Percentiles rank a stretch among this genome's conserved stretches.
phyloP scores from a whole-genome alignment of 2,329 filamentous ascomycete species.

The Chalaropsis thielavioides region DNA sequence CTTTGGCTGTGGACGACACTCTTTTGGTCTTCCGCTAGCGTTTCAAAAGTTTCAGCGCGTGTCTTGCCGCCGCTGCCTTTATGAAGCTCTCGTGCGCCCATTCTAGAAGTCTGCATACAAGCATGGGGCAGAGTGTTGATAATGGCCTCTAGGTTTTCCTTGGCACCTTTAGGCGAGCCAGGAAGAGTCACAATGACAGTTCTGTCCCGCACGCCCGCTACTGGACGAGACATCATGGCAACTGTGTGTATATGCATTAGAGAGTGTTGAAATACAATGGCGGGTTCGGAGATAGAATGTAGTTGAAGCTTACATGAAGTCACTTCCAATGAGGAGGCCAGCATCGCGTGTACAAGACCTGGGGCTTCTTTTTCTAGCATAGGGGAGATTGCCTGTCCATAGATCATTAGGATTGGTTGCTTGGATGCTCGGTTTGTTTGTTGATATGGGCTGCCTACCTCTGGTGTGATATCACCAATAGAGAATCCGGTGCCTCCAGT shows the following conservation, averaged over 20 bases:
- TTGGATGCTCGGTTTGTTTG: background rate
- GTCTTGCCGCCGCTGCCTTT: constrained; percentile 46
- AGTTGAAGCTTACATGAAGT: constrained; percentile 63
- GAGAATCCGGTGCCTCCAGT: constrained; percentile 93
- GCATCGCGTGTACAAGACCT: constrained; percentile 89
- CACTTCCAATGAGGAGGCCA: constrained; percentile 65
- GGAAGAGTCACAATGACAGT: constrained; percentile 79
- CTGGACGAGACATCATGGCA: constrained; percentile 89
- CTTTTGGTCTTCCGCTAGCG: constrained; percentile 35
- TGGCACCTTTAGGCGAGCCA: constrained; percentile 87
- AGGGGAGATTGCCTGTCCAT: constrained; percentile 53
- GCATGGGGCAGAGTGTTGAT: constrained; percentile 88
- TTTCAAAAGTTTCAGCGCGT: constrained; percentile 59
- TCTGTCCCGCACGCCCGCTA: constrained; percentile 71
- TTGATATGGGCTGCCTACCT: constrained; percentile 37
- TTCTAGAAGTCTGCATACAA: constrained; percentile 76
- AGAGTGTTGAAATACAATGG: constrained; percentile 15
- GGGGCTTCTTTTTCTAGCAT: constrained; percentile 75
- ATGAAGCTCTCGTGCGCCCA: constrained; percentile 67
- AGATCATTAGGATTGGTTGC: constrained; percentile 15
- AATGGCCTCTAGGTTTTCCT: constrained; percentile 79
- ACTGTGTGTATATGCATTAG: constrained; percentile 38
- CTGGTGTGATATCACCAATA: constrained; percentile 69
- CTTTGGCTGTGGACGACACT: constrained; percentile 40
- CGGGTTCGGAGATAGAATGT: background rate